Evolutionary conservation across 495 filamentous ascomycete genomes (phyloP).

Genomic region (Polyplosphaeria fusca): DNA sequence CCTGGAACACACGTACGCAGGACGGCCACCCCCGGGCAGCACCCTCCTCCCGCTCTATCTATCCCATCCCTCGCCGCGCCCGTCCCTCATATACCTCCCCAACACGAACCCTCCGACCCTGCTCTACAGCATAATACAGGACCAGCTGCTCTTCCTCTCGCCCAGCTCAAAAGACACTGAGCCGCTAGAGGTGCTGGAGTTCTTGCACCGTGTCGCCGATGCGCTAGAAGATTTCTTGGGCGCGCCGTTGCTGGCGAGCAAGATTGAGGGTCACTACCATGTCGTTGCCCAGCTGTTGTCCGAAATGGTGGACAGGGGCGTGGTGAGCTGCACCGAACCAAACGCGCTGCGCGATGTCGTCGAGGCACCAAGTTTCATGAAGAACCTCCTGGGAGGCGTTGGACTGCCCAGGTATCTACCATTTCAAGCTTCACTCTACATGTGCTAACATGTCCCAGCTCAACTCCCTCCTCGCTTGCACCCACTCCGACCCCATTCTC

Average conservation of each 20-base stretch:
- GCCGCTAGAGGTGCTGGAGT: constrained; percentile 91
- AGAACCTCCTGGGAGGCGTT: constrained; percentile 85
- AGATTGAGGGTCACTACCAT: constrained; percentile 88
- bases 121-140: constrained; percentile 81
- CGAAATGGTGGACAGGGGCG: constrained; percentile 95
- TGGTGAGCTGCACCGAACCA: constrained; percentile 85
- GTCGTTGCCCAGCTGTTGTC: constrained; percentile 87
- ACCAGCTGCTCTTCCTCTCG: constrained; percentile 81
- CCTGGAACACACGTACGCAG: constrained; percentile 67
- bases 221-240: constrained; percentile 93
- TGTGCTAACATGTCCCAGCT: constrained; percentile 4
- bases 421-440: background rate
- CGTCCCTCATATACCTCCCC: constrained; percentile 80
- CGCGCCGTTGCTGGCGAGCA: constrained; percentile 76
- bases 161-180: constrained; percentile 81
- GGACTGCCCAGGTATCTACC: constrained; percentile 64
- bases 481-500: constrained; percentile 20
- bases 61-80: constrained; percentile 74
- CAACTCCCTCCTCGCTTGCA: constrained; percentile 45
- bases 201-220: constrained; percentile 91
- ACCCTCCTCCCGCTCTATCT: constrained; percentile 83
- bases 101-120: constrained; percentile 81
- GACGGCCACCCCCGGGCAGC: constrained; percentile 71
- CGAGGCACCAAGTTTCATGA: constrained; percentile 83
- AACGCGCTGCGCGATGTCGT: constrained; percentile 91